These are phyloP conservation scores for Trichoderma afroharzianum DNA, from an alignment of 2,329 filamentous ascomycete genomes.

Conservation along the genomic window DNA sequence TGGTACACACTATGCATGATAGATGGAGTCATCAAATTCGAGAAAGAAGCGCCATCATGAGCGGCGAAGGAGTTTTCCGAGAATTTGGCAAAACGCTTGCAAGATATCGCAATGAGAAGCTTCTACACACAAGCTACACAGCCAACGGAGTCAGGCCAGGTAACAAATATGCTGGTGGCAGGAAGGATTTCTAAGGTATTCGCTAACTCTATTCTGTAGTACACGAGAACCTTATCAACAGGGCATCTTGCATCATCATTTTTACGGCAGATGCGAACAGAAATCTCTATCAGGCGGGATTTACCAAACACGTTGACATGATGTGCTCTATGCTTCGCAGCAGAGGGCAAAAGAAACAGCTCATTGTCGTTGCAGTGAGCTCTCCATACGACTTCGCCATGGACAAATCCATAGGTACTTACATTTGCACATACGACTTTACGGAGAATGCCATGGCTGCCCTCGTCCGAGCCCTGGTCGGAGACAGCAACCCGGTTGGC, in stretches of 20 bases:
- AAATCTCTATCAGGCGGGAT: conserved; percentile 89
- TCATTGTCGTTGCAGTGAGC: conserved; percentile 89
- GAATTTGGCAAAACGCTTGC: conserved; percentile 87
- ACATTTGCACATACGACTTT: conserved; percentile 94
- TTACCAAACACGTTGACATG: conserved; percentile 94
- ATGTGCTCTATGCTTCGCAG: conserved; percentile 82
- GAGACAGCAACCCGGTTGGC: conserved; percentile 61
- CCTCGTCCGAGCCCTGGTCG: conserved; percentile 78
- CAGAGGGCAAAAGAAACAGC: conserved; percentile 77
- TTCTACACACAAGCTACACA: conserved; percentile 92
- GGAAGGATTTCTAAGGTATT: background rate
- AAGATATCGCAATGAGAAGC: conserved; percentile 76
- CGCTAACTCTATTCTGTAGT: conserved; percentile 42
- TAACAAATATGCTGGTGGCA: conserved; percentile 27
- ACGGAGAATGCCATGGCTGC: conserved; percentile 88
- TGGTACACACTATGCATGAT: conserved; percentile 46
- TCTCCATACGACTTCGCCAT: conserved; percentile 96
- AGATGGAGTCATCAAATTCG: conserved; percentile 54
- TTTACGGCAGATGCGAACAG: conserved; percentile 91
- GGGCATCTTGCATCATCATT: conserved; percentile 83
- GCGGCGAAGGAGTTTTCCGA: conserved; percentile 86
- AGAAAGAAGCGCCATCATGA: conserved; percentile 68
- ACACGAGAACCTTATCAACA: conserved; percentile 87
- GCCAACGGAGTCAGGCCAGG: conserved; percentile 83
- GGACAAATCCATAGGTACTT: conserved; percentile 85